A percentile compares a stretch with the other conserved stretches of the same genome.
Evolutionary conservation across 305 asterid species (phyloP).

Genomic region (Solanum hybrid): DNA sequence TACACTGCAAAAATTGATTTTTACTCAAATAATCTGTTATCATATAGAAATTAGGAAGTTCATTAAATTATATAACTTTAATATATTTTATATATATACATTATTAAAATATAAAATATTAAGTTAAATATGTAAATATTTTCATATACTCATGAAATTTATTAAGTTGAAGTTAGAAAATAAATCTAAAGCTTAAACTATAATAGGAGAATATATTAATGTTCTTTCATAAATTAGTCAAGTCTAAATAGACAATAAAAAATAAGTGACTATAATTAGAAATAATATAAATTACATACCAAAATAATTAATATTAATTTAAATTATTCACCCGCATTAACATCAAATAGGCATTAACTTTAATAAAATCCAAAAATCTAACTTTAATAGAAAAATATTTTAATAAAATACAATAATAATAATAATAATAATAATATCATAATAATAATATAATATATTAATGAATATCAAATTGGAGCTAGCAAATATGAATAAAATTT

Average conservation of each 20-base stretch:
- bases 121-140: background rate
- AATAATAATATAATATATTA: too few relatives aligned
- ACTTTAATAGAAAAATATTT: background rate
- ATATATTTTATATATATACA: background rate
- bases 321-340: too few relatives aligned
- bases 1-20: background rate
- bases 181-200: too few relatives aligned
- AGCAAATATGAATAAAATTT: background rate
- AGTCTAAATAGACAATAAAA: background rate
- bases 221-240: background rate
- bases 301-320: too few relatives aligned
- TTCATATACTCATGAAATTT: background rate
- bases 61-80: background rate
- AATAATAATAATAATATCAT: too few relatives aligned
- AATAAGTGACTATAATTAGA: background rate
- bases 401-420: too few relatives aligned
- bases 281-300: background rate
- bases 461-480: background rate
- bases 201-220: background rate
- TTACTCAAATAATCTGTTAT: background rate
- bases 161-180: background rate
- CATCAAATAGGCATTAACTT: background rate
- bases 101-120: background rate
- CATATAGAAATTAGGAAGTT: background rate
- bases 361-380: background rate